Evolutionary conservation across 495 filamentous ascomycete genomes (phyloP).

Genomic region (Platismatia glauca): DNA sequence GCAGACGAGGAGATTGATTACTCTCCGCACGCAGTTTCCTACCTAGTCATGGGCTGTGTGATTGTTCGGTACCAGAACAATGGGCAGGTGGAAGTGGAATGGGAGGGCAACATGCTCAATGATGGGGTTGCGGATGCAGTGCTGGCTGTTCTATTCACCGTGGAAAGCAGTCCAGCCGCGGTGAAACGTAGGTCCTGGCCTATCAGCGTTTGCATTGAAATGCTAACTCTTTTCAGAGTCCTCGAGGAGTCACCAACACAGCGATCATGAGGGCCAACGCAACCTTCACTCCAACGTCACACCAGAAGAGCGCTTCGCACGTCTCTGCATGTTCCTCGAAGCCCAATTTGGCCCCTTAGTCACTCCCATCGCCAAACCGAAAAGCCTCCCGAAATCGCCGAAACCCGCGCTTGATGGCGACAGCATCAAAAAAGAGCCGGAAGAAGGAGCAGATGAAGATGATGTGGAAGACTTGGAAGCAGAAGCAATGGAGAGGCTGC

Average conservation of each 20-base stretch:
- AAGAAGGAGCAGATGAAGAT: conserved; percentile 36
- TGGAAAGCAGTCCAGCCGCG: conserved; percentile 88
- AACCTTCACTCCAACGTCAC: conserved; percentile 65
- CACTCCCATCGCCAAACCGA: conserved; percentile 62
- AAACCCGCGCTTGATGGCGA: conserved; percentile 27
- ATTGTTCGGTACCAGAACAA: conserved; percentile 57
- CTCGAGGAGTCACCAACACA: conserved; percentile 40
- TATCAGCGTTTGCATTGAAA: conserved; percentile 15
- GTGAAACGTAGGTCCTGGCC: conserved; percentile 66
- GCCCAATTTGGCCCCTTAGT: conserved; percentile 83
- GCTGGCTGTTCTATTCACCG: conserved; percentile 77
- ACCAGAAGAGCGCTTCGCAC: conserved; percentile 65
- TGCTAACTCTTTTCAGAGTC: conserved; percentile 35
- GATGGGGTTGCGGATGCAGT: conserved; percentile 95
- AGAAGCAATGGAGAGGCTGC: conserved; percentile 57
- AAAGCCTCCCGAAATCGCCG: conserved; percentile 31
- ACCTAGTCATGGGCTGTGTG: conserved; percentile 86
- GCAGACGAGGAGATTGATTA: conserved; percentile 44
- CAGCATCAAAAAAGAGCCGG: conserved; percentile 25
- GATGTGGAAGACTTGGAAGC: conserved; percentile 47
- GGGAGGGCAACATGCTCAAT: conserved; percentile 97
- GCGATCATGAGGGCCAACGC: conserved; percentile 39
- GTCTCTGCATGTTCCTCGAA: conserved; percentile 92
- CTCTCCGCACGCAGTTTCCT: conserved; percentile 36
- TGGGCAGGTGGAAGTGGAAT: conserved; percentile 82